Base-by-base conservation (phyloP, 192 early-diverging fungal genomes). In the Coemansia sp. region DNA sequence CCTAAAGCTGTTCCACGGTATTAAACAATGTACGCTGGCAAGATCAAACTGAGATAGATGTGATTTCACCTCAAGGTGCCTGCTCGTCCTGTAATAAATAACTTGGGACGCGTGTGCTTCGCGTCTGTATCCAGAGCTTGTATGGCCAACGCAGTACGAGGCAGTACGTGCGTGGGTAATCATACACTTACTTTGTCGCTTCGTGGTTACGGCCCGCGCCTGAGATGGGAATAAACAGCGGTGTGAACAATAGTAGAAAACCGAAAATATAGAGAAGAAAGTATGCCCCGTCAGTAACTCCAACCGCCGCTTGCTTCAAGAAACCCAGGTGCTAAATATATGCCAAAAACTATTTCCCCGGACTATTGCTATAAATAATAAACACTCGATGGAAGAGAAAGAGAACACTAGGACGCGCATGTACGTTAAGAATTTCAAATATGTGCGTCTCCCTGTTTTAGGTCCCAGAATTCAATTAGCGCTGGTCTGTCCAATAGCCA, bases 1-100 rank as follows among this genome's bases (percentile, higher is more conserved):
- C 23, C 11, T 22, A 49, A 12, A 10, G 47, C 37, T 45, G 16
- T 45, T n/a, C 11, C 14, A 45, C 11, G 41, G 51, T 23, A 25
- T 25, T 22, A 22, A 25, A 53, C 23, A 26, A 45, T 45, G 14
- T 21, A 53, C 2, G 51, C 48, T 54, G n/a, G 38, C 19, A 51
- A 50, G 65, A 67, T 67, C 58, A 54, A 67, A 67, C 65, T 67
- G 49, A 48, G 65, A 67, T 67, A 67, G 65, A 67, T 67, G 57
- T 67, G 65, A 67, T 67, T 14, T 5, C 12, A 7, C 31, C 31
- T 8, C 8, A 0, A 8, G 41, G 37, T 29, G 17, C 27, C 56
- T 8, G 35, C 10, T 35, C 27, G 16, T 19, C 29, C 56, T 57
- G 35, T 57, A 38, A 57, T 14, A 55, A 57, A 57, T 37, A 57